These are phyloP conservation scores for Leccinum incarnatum DNA, from an alignment of 768 basidiomycete genomes.

Conservation along the genomic window DNA sequence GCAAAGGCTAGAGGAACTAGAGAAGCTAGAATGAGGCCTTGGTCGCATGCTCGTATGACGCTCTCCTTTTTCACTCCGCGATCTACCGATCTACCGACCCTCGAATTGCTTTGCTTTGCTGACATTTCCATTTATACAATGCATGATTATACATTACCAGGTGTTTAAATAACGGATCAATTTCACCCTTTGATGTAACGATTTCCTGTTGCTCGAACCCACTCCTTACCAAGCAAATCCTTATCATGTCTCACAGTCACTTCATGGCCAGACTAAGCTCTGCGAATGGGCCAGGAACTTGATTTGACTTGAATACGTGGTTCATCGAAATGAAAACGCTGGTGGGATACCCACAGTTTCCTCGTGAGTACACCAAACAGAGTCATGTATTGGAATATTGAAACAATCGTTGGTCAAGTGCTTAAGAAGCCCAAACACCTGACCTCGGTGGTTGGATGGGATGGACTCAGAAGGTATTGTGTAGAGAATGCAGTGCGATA, in stretches of 20 bases:
- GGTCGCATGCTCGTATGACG: conserved; percentile 9
- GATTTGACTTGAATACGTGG: not conserved
- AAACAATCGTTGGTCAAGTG: not conserved
- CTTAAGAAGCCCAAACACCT: not conserved
- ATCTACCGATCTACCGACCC: conserved; percentile 5
- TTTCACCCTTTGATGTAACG: not conserved
- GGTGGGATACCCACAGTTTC: not conserved
- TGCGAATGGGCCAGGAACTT: not conserved
- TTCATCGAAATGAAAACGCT: not conserved
- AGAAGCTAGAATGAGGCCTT: conserved; percentile 75
- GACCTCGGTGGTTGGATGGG: not conserved
- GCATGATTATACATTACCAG: not conserved
- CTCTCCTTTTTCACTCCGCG: conserved; percentile 3
- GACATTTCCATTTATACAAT: conserved; percentile 8
- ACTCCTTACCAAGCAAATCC: not conserved
- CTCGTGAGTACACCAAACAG: conserved; percentile 6
- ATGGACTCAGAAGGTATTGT: not conserved
- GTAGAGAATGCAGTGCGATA: not conserved
- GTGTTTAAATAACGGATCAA: not conserved
- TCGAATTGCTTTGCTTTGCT: conserved; percentile 10
- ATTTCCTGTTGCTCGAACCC: not conserved
- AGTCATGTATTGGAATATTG: not conserved
- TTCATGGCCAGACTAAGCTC: not conserved
- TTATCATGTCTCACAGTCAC: not conserved
- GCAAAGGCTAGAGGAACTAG: conserved; percentile 84